Evolutionary conservation across 352 stramenopile genomes (phyloP).

Genomic region (Phytopythium chamaehyphon): DNA sequence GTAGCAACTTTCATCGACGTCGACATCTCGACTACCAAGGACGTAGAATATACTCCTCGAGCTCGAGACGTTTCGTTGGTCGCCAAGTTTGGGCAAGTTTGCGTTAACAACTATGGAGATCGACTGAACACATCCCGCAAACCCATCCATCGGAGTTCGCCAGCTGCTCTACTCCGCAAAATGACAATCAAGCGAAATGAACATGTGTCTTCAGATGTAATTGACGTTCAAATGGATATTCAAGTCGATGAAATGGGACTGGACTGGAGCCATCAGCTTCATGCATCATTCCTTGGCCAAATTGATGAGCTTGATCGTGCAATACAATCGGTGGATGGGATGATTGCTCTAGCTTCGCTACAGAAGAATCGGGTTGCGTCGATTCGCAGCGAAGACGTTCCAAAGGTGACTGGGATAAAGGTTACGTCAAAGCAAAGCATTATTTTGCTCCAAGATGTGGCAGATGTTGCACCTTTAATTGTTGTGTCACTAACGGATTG

Average conservation of each 20-base stretch:
- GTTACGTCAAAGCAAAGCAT: conserved; percentile 20
- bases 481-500: conserved; percentile 18
- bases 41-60: not conserved
- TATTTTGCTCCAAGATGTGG: conserved; percentile 25
- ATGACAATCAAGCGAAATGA: conserved; percentile 22
- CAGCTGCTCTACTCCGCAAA: conserved; percentile 8
- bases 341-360: not conserved
- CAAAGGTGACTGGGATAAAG: conserved; percentile 22
- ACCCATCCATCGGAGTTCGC: not conserved
- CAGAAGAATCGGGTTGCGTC: not conserved
- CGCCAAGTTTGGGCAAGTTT: not conserved
- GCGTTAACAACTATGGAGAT: not conserved
- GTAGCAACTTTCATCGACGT: not conserved
- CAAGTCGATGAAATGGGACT: conserved; percentile 19
- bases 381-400: not conserved
- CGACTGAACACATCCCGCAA: not conserved
- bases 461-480: conserved; percentile 13
- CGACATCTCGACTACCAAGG: not conserved
- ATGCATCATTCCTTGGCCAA: conserved; percentile 19
- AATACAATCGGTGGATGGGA: not conserved
- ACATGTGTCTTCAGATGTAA: conserved; percentile 13
- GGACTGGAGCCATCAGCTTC: conserved; percentile 28
- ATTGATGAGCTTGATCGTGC: not conserved
- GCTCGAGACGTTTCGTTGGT: not conserved
- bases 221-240: conserved; percentile 26